These are phyloP conservation scores for Diaporthe caulivora DNA, from an alignment of 2,329 filamentous ascomycete genomes.

Conservation along the genomic window DNA sequence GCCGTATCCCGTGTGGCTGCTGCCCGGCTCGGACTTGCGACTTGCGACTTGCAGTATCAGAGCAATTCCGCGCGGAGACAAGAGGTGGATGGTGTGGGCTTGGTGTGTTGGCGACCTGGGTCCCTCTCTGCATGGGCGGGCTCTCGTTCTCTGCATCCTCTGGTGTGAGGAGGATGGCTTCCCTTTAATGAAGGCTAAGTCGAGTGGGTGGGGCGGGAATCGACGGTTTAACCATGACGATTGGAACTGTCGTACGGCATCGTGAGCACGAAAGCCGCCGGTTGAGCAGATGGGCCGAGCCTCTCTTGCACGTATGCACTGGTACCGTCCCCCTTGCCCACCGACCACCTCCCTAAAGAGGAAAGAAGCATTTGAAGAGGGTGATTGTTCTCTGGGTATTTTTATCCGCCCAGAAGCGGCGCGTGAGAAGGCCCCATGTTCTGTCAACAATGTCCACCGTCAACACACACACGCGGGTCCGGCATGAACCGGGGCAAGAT, in stretches of 20 bases:
- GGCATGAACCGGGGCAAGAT: constrained; percentile 16
- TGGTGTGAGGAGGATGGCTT: constrained; percentile 16
- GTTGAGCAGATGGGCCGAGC: neutral
- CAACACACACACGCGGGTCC: neutral
- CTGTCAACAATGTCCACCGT: constrained; percentile 5
- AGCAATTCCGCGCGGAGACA: neutral
- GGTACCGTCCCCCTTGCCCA: neutral
- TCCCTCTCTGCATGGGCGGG: neutral
- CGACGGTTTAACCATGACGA: constrained; percentile 23
- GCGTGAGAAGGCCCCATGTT: neutral
- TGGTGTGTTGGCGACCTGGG: constrained; percentile 7
- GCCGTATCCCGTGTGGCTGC: constrained; percentile 9
- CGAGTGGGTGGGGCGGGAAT: constrained; percentile 32
- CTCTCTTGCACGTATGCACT: neutral
- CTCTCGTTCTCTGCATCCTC: neutral
- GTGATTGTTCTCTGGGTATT: neutral
- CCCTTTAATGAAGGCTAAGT: constrained; percentile 20
- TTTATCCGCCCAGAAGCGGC: neutral
- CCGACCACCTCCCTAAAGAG: neutral
- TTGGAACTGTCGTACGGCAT: constrained; percentile 13
- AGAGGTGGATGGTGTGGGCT: neutral
- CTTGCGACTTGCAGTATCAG: neutral
- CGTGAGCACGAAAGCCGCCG: constrained; percentile 7
- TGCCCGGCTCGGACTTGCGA: constrained; percentile 7
- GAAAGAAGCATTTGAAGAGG: neutral